Conservation (phyloP, 2,329 filamentous ascomycete species). For the Trichoderma oligosporum region DNA sequence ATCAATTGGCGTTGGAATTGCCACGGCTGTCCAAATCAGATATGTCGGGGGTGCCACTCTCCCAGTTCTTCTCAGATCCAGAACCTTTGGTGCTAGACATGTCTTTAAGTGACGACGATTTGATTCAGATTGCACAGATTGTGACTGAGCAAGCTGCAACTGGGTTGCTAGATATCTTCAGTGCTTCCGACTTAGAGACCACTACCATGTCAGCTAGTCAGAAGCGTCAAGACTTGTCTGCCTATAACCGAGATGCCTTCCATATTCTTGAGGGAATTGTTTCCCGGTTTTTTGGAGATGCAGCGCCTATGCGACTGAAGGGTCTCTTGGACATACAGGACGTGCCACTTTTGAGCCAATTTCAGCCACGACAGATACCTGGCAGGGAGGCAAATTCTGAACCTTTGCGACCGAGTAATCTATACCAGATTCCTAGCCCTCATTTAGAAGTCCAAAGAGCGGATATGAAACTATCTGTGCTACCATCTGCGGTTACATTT, state of each 20-base stretch:
- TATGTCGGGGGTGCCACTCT: constrained; percentile 47
- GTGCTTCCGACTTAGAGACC: constrained; percentile 23
- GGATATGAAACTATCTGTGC: constrained; percentile 65
- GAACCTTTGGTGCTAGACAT: constrained; percentile 49
- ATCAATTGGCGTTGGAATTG: constrained; percentile 47
- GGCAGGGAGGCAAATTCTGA: constrained; percentile 43
- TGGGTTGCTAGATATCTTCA: constrained; percentile 41
- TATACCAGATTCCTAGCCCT: constrained; percentile 63
- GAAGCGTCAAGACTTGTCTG: constrained; percentile 41
- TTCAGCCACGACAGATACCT: constrained; percentile 46
- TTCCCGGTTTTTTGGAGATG: constrained; percentile 42
- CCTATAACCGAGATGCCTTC: constrained; percentile 45
- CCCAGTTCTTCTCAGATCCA: constrained; percentile 56
- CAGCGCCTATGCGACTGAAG: constrained; percentile 40
- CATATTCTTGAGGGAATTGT: constrained; percentile 45
- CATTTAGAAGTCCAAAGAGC: constrained; percentile 69
- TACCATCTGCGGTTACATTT: constrained; percentile 71
- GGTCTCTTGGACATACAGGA: constrained; percentile 56
- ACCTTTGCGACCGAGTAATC: constrained; percentile 46
- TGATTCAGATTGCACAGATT: constrained; percentile 65
- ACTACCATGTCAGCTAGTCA: constrained; percentile 29
- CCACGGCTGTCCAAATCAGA: constrained; percentile 48
- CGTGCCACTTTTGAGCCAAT: constrained; percentile 50
- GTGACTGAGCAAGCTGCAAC: constrained; percentile 66
- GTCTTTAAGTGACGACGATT: constrained; percentile 53